Evolutionary conservation across 2,329 filamentous ascomycete species (phyloP), one percentile per base, ranked within the genome.

Genomic region (Alternaria sp.): DNA sequence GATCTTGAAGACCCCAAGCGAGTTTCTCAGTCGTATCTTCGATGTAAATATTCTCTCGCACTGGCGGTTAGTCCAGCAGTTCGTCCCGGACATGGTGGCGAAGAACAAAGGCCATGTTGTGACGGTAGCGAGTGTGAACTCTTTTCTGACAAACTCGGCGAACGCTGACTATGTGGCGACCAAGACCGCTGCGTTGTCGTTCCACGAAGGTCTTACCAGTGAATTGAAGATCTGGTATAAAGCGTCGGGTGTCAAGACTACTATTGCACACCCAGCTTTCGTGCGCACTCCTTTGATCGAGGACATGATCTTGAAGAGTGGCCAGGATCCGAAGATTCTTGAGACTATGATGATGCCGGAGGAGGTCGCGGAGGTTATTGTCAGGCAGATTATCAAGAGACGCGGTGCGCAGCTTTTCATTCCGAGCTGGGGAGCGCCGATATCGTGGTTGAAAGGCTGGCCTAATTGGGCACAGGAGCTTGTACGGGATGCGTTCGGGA

Each of bases 391-490:
- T 20, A 24, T 80, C 62, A 70, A 75, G 16, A 57, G 47, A 30
- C 71, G 75, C 26, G 73, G 71, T 34, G 76, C 78, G 60, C 64
- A 80, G 47, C 66, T 80, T 34, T 47, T 80, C 24, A 69, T 71
- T 5, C 59, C 59, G 7, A 30, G 39, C 36, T 9, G 11, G 14
- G 38, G 38, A 7, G 54, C 38, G n/a, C 46, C 46, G 12, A 57
- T 51, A 16, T 57, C 54, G 11, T 51, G 46, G 54, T 18, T 57
- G 46, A 51, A 51, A 16, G 47, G 54, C 16, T 44, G 42, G 16
- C 54, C 54, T 7, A 44, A 44, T 11, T 57, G 54, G 54, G 12
- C 12, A 11, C 54, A 57, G 39, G 54, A 47, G 28, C 38, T 56
- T 51, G 54, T 56, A 12, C 22, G 54, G 28, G 54, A 56, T 36